Evolutionary conservation across 78 protist genomes (phyloP).

Genomic region (Polysphondylium violaceum): DNA sequence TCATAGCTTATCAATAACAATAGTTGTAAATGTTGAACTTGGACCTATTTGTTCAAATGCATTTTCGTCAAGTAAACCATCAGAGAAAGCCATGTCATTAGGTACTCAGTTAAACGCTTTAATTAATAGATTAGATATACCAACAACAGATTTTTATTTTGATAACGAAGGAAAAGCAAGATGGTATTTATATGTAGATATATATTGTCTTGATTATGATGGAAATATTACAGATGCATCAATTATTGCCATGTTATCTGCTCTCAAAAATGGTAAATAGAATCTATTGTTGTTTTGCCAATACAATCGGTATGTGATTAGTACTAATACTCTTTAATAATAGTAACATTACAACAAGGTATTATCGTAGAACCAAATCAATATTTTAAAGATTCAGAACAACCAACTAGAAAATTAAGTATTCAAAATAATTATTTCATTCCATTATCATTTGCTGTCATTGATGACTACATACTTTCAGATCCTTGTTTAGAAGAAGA

Average conservation of each 20-base stretch:
- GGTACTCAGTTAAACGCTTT: slow-evolving; percentile 43
- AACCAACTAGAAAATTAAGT: slow-evolving; percentile 21
- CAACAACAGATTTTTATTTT: slow-evolving; percentile 30
- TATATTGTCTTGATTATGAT: slow-evolving; percentile 81
- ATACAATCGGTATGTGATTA: not conserved
- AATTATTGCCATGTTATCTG: slow-evolving; percentile 63
- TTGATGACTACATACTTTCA: slow-evolving; percentile 67
- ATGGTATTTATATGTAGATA: slow-evolving; percentile 82
- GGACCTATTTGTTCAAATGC: slow-evolving; percentile 80
- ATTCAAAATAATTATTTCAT: slow-evolving; percentile 36
- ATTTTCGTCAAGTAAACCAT: slow-evolving; percentile 69
- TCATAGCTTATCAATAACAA: not conserved
- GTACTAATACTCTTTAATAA: not conserved
- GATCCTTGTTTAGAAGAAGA: slow-evolving; percentile 84
- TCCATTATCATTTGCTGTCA: slow-evolving; percentile 62
- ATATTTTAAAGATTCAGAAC: slow-evolving; percentile 25
- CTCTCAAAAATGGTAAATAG: slow-evolving; percentile 75
- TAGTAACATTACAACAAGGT: slow-evolving; percentile 70
- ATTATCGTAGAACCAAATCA: slow-evolving; percentile 37
- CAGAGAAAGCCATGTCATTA: slow-evolving; percentile 74
- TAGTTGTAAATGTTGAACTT: slow-evolving; percentile 83
- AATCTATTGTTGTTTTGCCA: not conserved
- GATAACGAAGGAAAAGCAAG: slow-evolving; percentile 47
- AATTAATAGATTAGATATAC: slow-evolving; percentile 28
- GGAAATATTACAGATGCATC: slow-evolving; percentile 80